A percentile compares a stretch with the other conserved stretches of the same genome.
Evolutionary conservation across 768 basidiomycete genomes (phyloP).

Genomic region (Rhizopogon vesiculosus): DNA sequence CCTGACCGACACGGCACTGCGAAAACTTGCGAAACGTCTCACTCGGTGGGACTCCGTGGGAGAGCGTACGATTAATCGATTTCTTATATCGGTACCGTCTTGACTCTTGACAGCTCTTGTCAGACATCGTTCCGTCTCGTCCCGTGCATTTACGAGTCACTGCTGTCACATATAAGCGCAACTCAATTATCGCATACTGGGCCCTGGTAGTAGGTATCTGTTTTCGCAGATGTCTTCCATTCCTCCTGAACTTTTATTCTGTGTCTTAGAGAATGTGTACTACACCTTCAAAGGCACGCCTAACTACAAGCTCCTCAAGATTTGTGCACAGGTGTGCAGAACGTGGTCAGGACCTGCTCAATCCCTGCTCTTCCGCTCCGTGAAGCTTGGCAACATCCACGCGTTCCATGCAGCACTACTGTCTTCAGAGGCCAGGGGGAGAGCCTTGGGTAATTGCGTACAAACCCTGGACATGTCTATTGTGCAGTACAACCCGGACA

Average conservation of each 20-base stretch:
- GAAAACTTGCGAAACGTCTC: too few relatives aligned
- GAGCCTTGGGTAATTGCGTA: slow-evolving; percentile 12
- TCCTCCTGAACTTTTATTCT: slow-evolving; percentile 17
- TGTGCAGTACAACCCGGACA: background rate
- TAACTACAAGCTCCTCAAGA: slow-evolving; percentile 16
- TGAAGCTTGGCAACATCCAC: background rate
- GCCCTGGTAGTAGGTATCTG: too few relatives aligned
- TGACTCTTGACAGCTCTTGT: too few relatives aligned
- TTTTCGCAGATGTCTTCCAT: slow-evolving; percentile 9
- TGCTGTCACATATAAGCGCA: too few relatives aligned
- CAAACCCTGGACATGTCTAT: slow-evolving; percentile 19
- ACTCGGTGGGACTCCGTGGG: too few relatives aligned
- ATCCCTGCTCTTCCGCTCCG: slow-evolving; percentile 22
- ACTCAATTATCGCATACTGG: too few relatives aligned
- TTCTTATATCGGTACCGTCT: too few relatives aligned
- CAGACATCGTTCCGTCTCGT: too few relatives aligned
- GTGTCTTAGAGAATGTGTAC: slow-evolving; percentile 19
- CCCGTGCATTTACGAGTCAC: too few relatives aligned
- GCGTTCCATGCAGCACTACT: slow-evolving; percentile 13
- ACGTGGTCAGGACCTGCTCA: slow-evolving; percentile 26
- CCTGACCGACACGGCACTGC: too few relatives aligned
- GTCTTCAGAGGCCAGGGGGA: slow-evolving; percentile 10
- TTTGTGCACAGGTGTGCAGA: slow-evolving; percentile 21
- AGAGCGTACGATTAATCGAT: too few relatives aligned
- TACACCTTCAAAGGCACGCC: slow-evolving; percentile 13